A percentile compares a stretch with the other conserved stretches of the same genome.
Evolutionary conservation across 768 basidiomycete species (phyloP).

Genomic region (Tremella fuciformis): DNA sequence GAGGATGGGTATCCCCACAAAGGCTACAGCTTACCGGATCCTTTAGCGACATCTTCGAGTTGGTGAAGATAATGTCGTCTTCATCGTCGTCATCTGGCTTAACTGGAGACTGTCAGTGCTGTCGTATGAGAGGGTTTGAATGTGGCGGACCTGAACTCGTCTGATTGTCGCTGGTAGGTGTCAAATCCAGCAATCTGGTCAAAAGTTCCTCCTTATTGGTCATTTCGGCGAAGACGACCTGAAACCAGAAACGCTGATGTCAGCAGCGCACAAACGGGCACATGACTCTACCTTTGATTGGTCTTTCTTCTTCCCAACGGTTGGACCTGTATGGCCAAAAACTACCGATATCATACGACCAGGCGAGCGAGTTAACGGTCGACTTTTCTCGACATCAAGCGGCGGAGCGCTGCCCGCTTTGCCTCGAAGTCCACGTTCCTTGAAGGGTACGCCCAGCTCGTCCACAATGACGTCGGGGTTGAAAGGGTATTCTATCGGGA

Average conservation of each 20-base stretch:
- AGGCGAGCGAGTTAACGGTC: slow-evolving; percentile 25
- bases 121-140: no score
- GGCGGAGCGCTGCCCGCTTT: slow-evolving; percentile 49
- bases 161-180: slow-evolving; percentile 61
- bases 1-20: not conserved
- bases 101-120: slow-evolving; percentile 1
- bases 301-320: slow-evolving; percentile 50
- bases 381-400: slow-evolving; percentile 37
- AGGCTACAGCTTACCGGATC: slow-evolving; percentile 69
- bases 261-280: slow-evolving; percentile 3
- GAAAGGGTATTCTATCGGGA: slow-evolving; percentile 47
- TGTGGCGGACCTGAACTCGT: no score
- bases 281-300: slow-evolving; percentile 45
- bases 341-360: slow-evolving; percentile 27
- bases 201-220: slow-evolving; percentile 70
- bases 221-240: slow-evolving; percentile 78
- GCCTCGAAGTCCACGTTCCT: slow-evolving; percentile 46
- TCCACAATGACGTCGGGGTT: slow-evolving; percentile 45
- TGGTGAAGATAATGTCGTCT: slow-evolving; percentile 86
- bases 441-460: slow-evolving; percentile 30
- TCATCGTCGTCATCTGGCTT: slow-evolving; percentile 58
- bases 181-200: slow-evolving; percentile 65
- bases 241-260: slow-evolving; percentile 75
- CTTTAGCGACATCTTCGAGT: slow-evolving; percentile 84
- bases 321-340: slow-evolving; percentile 46